phyloP scores from a whole-genome alignment of 495 filamentous ascomycete genomes.

The Tuber aestivum region DNA sequence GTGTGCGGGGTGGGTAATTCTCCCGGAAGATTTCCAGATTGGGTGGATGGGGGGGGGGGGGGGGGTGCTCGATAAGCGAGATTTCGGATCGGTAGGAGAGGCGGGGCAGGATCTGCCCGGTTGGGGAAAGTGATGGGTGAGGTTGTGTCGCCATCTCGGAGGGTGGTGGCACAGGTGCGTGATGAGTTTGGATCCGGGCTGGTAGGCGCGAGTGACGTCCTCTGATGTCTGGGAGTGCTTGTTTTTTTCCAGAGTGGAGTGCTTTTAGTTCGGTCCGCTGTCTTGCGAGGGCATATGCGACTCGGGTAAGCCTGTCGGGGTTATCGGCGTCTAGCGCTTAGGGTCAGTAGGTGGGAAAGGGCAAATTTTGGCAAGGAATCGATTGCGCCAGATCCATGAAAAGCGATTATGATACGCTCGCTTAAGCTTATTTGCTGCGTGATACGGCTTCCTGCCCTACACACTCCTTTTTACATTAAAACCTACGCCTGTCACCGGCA shows the following conservation, averaged over 20 bases:
- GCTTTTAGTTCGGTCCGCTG: too few relatives aligned
- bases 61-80: slow-evolving; percentile 4
- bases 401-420: not conserved
- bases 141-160: not conserved
- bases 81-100: not conserved
- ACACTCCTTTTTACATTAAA: not conserved
- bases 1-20: not conserved
- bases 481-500: not conserved
- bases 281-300: too few relatives aligned
- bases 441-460: not conserved
- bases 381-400: not conserved
- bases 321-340: not conserved
- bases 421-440: not conserved
- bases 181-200: not conserved
- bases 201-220: not conserved
- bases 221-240: not conserved
- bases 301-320: not conserved
- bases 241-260: slow-evolving; percentile 1
- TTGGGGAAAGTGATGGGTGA: not conserved
- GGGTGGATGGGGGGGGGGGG: not conserved
- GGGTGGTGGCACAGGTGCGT: not conserved
- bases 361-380: not conserved
- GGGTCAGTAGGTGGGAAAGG: too few relatives aligned
- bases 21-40: not conserved
- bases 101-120: not conserved